Evolutionary conservation across 257 asterid species (phyloP).

Genomic region (Lantana camara): DNA sequence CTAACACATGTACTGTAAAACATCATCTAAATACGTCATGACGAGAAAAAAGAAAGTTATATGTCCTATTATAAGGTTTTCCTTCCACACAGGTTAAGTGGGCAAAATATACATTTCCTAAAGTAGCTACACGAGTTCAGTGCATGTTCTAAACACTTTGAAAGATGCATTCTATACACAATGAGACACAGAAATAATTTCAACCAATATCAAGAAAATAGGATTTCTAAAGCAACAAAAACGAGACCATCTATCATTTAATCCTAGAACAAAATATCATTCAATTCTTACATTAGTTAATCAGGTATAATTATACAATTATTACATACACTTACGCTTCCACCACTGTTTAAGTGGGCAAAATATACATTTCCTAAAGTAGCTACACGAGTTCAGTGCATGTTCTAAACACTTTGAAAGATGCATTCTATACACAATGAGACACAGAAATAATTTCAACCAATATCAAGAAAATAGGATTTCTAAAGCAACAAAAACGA

Average conservation of each 20-base stretch:
- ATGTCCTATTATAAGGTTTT: too few species aligned
- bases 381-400: background rate
- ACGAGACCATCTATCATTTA: too few species aligned
- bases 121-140: background rate
- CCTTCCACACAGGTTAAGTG: too few species aligned
- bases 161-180: background rate
- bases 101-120: too few species aligned
- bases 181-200: background rate
- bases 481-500: slow-evolving; percentile 3
- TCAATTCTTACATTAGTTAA: too few species aligned
- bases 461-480: slow-evolving; percentile 7
- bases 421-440: slow-evolving; percentile 1
- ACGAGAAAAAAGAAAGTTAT: too few species aligned
- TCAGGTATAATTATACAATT: too few species aligned
- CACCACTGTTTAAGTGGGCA: too few species aligned
- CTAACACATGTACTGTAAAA: too few species aligned
- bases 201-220: background rate
- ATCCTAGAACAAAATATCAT: too few species aligned
- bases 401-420: background rate
- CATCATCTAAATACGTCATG: too few species aligned
- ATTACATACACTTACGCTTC: too few species aligned
- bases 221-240: slow-evolving; percentile 6
- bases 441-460: background rate
- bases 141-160: background rate
- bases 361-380: background rate